Conservation (phyloP, 768 basidiomycete genomes). For the Kwoniella dendrophila region DNA sequence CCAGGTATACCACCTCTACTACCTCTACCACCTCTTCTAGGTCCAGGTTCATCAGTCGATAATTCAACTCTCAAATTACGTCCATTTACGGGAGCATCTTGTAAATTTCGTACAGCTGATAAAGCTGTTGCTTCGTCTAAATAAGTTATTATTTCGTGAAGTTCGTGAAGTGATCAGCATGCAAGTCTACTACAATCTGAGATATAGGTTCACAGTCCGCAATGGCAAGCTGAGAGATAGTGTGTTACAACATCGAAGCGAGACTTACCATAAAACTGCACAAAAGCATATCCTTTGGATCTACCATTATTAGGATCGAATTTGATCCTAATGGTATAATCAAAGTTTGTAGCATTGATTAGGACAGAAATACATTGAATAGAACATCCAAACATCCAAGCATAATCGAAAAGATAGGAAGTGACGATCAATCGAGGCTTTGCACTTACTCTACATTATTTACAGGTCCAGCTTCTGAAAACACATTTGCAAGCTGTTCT, state of each 20-base stretch:
- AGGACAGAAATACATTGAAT: neutral
- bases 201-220: neutral
- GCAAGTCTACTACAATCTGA: too few species aligned
- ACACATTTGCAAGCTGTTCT: conserved; percentile 54
- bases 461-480: conserved; percentile 56
- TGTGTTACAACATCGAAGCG: neutral
- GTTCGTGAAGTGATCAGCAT: neutral
- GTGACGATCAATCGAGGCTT: neutral
- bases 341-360: neutral
- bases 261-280: conserved; percentile 54
- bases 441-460: conserved; percentile 51
- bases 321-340: conserved; percentile 53
- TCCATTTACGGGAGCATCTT: conserved; percentile 88
- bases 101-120: conserved; percentile 93
- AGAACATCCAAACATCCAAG: neutral
- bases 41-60: conserved; percentile 48
- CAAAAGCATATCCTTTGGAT: conserved; percentile 56
- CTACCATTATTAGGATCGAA: conserved; percentile 55
- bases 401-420: neutral
- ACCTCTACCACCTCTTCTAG: conserved; percentile 22
- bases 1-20: conserved; percentile 16
- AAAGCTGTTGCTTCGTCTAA: conserved; percentile 89
- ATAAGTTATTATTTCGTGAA: too few species aligned
- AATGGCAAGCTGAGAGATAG: neutral
- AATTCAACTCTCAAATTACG: conserved; percentile 91